Conservation (phyloP, 129 eudicot genomes). For the Erigeron canadensis region DNA sequence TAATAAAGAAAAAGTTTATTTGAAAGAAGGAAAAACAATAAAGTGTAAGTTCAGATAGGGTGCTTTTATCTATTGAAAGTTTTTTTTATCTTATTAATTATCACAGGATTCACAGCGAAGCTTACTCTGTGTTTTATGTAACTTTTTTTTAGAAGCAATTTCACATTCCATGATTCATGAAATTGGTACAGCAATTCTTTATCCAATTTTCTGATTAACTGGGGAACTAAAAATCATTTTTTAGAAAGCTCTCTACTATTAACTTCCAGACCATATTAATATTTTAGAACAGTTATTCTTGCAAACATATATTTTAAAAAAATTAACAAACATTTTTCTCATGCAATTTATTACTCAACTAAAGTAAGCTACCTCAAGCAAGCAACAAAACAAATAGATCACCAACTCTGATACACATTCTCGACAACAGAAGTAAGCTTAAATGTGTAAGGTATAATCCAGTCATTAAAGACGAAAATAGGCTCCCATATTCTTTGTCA, state of each 20-base stretch:
- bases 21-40: too few species aligned
- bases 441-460: conserved; percentile 76
- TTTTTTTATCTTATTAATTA: too few species aligned
- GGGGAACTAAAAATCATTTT: neutral
- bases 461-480: conserved; percentile 71
- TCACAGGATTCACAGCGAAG: neutral
- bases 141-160: neutral
- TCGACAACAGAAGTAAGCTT: conserved; percentile 73
- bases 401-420: conserved; percentile 89
- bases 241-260: neutral
- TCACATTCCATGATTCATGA: neutral
- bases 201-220: neutral
- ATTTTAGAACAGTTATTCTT: neutral
- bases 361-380: neutral
- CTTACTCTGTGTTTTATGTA: neutral
- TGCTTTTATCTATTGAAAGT: too few species aligned
- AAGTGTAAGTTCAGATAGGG: too few species aligned
- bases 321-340: too few species aligned
- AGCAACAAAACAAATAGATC: neutral
- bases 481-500: conserved; percentile 80
- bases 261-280: neutral
- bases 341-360: neutral
- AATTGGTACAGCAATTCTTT: neutral
- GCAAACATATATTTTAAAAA: too few species aligned
- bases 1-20: too few species aligned